Evolutionary conservation across 2,329 filamentous ascomycete genomes (phyloP).

Genomic region (Beauveria asiatica): DNA sequence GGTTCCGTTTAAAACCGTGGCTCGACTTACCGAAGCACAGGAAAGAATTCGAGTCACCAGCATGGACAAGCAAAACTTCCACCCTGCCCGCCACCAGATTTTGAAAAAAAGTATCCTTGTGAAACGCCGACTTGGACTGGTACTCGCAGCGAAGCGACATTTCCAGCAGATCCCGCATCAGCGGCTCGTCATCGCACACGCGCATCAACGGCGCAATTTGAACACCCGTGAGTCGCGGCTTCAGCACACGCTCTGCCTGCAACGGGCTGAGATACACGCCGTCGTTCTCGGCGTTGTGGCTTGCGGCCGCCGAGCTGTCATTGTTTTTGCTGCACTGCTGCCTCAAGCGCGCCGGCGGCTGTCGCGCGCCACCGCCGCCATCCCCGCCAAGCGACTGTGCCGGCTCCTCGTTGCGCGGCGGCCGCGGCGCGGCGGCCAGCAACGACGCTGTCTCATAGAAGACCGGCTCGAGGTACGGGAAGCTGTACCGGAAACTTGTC

Average conservation of each 20-base stretch:
- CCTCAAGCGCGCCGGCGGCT: not conserved
- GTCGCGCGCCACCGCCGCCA: not conserved
- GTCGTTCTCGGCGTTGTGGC: not conserved
- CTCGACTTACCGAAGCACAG: slow-evolving; percentile 1
- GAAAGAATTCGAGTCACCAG: slow-evolving; percentile 15
- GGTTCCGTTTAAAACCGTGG: too few relatives aligned
- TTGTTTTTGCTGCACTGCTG: not conserved
- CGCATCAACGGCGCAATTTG: slow-evolving; percentile 12
- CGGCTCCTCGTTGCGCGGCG: too few relatives aligned
- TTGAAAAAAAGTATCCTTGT: slow-evolving; percentile 15
- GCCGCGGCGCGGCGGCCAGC: too few relatives aligned
- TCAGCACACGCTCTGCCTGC: slow-evolving; percentile 21
- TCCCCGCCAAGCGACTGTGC: too few relatives aligned
- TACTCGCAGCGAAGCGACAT: slow-evolving; percentile 17
- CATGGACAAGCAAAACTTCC: slow-evolving; percentile 11
- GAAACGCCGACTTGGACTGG: slow-evolving; percentile 10
- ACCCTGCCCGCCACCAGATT: slow-evolving; percentile 9
- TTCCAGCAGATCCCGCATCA: slow-evolving; percentile 13
- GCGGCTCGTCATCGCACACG: slow-evolving; percentile 11
- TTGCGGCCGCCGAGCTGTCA: not conserved
- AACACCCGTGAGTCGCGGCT: slow-evolving; percentile 20
- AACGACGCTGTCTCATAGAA: slow-evolving; percentile 14
- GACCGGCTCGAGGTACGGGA: slow-evolving; percentile 22
- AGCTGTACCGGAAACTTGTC: slow-evolving; percentile 29
- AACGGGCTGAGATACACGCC: slow-evolving; percentile 22